Conservation (phyloP, 106 monocot genomes). For the Phalaenopsis aphrodite region DNA sequence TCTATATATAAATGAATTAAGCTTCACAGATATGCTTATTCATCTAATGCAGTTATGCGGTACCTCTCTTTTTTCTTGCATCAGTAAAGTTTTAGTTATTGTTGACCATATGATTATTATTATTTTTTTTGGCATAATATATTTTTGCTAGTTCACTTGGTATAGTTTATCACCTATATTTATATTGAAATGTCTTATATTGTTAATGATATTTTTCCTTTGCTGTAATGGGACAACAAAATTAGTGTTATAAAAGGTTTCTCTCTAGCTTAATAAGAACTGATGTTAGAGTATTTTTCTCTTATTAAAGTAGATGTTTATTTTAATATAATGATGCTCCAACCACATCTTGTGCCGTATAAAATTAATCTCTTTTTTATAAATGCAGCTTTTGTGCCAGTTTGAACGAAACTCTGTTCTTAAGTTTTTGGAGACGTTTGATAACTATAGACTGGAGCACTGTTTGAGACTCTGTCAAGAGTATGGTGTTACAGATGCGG, state of each 20-base stretch:
- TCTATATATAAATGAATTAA: background rate
- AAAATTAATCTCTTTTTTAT: constrained; percentile 5
- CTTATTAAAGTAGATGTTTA: background rate
- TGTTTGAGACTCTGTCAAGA: constrained; percentile 82
- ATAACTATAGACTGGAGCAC: constrained; percentile 82
- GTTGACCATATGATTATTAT: background rate
- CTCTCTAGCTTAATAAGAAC: background rate
- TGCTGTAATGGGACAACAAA: background rate
- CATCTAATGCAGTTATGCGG: background rate
- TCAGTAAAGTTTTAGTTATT: background rate
- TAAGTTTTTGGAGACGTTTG: constrained; percentile 84
- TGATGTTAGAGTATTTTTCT: background rate
- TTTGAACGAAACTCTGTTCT: constrained; percentile 80
- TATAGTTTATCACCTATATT: background rate
- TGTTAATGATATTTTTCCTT: background rate
- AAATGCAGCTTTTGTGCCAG: constrained; percentile 79
- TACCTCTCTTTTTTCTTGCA: background rate
- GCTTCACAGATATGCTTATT: background rate
- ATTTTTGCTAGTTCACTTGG: background rate
- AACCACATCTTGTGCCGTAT: background rate
- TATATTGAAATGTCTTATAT: background rate
- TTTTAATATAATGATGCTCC: background rate
- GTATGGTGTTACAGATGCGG: constrained; percentile 80
- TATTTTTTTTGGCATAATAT: background rate
- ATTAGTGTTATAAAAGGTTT: background rate